phyloP scores from a whole-genome alignment of 1,139 yeast species.

The Dujonia santamariae region DNA sequence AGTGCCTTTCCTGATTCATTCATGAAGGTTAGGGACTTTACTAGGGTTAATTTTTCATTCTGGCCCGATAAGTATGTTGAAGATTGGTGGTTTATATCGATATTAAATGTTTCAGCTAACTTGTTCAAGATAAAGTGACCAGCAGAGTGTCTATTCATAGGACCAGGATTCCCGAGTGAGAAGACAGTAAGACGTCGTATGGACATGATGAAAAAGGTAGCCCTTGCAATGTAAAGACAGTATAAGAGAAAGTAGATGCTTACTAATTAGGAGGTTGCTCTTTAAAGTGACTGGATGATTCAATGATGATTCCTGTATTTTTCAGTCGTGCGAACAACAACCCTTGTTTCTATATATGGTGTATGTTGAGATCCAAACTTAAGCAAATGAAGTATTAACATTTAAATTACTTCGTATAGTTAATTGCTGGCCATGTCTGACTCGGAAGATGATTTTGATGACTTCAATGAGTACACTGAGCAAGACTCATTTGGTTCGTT shows the following conservation, averaged over 20 bases:
- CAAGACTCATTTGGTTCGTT: conserved; percentile 37
- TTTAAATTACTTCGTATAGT: background rate
- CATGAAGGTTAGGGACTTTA: conserved; percentile 38
- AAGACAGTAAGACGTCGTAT: conserved; percentile 22
- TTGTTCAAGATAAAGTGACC: conserved; percentile 37
- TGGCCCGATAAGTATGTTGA: background rate
- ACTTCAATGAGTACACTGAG: conserved; percentile 7
- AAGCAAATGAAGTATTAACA: background rate
- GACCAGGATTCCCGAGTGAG: conserved; percentile 46
- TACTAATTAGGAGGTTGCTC: no score
- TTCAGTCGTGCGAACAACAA: background rate
- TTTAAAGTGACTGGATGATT: background rate
- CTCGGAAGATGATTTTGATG: conserved; percentile 11
- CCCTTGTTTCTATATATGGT: background rate
- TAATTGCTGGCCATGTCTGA: no score
- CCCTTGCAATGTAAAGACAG: no score
- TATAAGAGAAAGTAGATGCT: no score
- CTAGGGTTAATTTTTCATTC: conserved; percentile 5
- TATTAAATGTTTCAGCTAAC: conserved; percentile 21
- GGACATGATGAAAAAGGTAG: no score
- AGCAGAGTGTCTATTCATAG: conserved; percentile 35
- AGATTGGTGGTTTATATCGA: conserved; percentile 1
- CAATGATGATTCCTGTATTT: background rate
- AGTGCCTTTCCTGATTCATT: conserved; percentile 37
- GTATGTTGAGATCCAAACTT: no score